phyloP scores from a whole-genome alignment of 2,329 filamentous ascomycete genomes.

The Botryotinia globosa region DNA sequence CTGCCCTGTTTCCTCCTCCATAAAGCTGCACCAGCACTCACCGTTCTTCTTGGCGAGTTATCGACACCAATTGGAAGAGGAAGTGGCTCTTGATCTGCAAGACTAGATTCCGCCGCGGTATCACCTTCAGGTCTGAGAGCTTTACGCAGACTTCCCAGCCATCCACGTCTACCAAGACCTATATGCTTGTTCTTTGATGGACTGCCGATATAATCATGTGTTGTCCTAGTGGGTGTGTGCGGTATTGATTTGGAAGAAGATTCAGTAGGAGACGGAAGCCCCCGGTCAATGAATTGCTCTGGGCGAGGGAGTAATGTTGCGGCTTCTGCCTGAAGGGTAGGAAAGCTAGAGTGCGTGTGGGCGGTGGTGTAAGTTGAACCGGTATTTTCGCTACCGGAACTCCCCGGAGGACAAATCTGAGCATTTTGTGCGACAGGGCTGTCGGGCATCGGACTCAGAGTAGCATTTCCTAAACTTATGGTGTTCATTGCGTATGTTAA shows the following conservation, averaged over 20 bases:
- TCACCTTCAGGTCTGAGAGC: constrained; percentile 28
- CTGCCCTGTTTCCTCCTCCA: constrained; percentile 50
- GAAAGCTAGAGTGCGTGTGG: constrained; percentile 35
- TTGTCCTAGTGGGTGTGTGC: constrained; percentile 26
- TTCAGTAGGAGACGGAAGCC: neutral
- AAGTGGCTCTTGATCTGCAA: constrained; percentile 22
- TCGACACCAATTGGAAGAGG: constrained; percentile 31
- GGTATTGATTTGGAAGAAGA: constrained; percentile 18
- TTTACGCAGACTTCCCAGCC: constrained; percentile 63
- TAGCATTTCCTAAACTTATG: constrained; percentile 29
- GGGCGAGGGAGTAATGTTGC: constrained; percentile 35
- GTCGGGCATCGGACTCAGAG: constrained; percentile 28
- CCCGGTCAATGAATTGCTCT: neutral
- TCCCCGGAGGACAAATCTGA: constrained; percentile 25
- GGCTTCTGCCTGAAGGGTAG: constrained; percentile 33
- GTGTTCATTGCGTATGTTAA: constrained; percentile 34
- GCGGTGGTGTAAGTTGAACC: constrained; percentile 35
- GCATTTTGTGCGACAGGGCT: constrained; percentile 11
- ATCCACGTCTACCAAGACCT: constrained; percentile 39
- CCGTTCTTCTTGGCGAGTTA: constrained; percentile 41
- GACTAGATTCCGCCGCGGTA: neutral
- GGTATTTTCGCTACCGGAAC: constrained; percentile 29
- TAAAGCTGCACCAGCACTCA: constrained; percentile 47
- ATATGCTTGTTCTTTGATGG: constrained; percentile 55
- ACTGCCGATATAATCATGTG: constrained; percentile 44